A percentile compares a stretch with the other conserved stretches of the same genome.
phyloP scores from a whole-genome alignment of 495 filamentous ascomycete genomes.

The Pyrenopolyporus hunteri region DNA sequence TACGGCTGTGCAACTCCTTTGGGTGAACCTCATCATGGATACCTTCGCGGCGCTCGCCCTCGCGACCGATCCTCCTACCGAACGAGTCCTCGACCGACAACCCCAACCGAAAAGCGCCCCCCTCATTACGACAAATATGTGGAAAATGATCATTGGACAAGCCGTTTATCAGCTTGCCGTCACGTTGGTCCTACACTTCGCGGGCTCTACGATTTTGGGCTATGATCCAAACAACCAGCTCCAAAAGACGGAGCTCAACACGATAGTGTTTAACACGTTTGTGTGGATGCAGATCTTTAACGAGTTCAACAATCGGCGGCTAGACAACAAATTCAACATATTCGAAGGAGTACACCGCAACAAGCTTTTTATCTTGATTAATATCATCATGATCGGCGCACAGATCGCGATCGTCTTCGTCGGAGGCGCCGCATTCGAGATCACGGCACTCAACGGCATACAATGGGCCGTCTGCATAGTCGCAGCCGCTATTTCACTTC shows the following conservation, averaged over 20 bases:
- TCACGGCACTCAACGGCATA: slow-evolving; percentile 62
- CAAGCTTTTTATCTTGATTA: slow-evolving; percentile 82
- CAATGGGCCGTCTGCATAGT: slow-evolving; percentile 81
- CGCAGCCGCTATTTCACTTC: slow-evolving; percentile 71
- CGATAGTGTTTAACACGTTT: slow-evolving; percentile 88
- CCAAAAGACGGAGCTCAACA: slow-evolving; percentile 58
- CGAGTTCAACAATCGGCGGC: slow-evolving; percentile 67
- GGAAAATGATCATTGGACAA: slow-evolving; percentile 94
- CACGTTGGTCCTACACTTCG: slow-evolving; percentile 78
- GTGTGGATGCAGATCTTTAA: slow-evolving; percentile 98
- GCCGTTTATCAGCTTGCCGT: slow-evolving; percentile 83
- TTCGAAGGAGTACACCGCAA: slow-evolving; percentile 83
- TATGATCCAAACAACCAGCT: slow-evolving; percentile 50
- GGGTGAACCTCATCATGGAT: slow-evolving; percentile 95
- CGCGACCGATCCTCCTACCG: slow-evolving; percentile 80
- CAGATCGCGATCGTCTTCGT: slow-evolving; percentile 81
- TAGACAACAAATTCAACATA: slow-evolving; percentile 91
- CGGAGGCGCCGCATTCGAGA: slow-evolving; percentile 73
- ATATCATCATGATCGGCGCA: slow-evolving; percentile 80
- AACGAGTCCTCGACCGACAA: slow-evolving; percentile 70
- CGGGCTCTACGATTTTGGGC: slow-evolving; percentile 65
- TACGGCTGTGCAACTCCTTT: slow-evolving; percentile 84
- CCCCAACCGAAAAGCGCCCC: slow-evolving; percentile 79
- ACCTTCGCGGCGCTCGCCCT: slow-evolving; percentile 94
- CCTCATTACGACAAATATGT: slow-evolving; percentile 81